phyloP scores from a whole-genome alignment of 1,139 yeast species.

The Trichomonascaceae sp. region DNA sequence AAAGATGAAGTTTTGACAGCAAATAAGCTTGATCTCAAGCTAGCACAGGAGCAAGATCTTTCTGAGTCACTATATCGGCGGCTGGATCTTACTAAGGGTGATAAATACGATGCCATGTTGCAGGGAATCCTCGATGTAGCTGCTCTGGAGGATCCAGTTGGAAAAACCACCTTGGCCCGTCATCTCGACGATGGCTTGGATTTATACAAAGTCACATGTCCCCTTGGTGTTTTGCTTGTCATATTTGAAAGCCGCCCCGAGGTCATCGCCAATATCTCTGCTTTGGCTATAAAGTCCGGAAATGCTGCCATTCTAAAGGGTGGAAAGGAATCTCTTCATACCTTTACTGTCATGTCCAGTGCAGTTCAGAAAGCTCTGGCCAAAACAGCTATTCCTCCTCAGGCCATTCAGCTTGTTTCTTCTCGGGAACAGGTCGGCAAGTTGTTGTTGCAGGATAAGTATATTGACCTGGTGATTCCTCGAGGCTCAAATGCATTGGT shows the following conservation, averaged over 20 bases:
- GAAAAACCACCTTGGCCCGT: constrained; percentile 72
- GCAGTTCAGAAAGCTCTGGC: constrained; percentile 59
- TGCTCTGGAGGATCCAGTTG: constrained; percentile 81
- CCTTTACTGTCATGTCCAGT: constrained; percentile 76
- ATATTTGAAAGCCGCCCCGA: constrained; percentile 98
- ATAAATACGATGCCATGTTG: constrained; percentile 87
- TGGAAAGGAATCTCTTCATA: constrained; percentile 84
- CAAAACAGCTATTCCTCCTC: constrained; percentile 62
- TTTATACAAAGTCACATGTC: constrained; percentile 78
- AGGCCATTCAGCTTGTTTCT: constrained; percentile 79
- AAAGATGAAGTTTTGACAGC: constrained; percentile 64
- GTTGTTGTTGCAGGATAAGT: constrained; percentile 74
- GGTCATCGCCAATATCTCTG: constrained; percentile 95
- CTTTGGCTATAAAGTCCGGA: constrained; percentile 92
- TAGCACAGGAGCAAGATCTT: constrained; percentile 54
- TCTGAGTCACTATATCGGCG: constrained; percentile 72
- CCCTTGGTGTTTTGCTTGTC: constrained; percentile 88
- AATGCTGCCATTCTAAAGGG: constrained; percentile 91
- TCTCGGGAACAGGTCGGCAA: constrained; percentile 88
- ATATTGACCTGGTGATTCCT: constrained; percentile 93
- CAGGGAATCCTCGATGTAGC: constrained; percentile 94
- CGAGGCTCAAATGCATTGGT: constrained; percentile 94
- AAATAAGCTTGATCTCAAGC: constrained; percentile 66
- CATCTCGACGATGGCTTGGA: constrained; percentile 83
- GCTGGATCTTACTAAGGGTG: constrained; percentile 72